These are phyloP conservation scores for Hysterangium stoloniferum DNA, from an alignment of 768 basidiomycete genomes.

Conservation along the genomic window DNA sequence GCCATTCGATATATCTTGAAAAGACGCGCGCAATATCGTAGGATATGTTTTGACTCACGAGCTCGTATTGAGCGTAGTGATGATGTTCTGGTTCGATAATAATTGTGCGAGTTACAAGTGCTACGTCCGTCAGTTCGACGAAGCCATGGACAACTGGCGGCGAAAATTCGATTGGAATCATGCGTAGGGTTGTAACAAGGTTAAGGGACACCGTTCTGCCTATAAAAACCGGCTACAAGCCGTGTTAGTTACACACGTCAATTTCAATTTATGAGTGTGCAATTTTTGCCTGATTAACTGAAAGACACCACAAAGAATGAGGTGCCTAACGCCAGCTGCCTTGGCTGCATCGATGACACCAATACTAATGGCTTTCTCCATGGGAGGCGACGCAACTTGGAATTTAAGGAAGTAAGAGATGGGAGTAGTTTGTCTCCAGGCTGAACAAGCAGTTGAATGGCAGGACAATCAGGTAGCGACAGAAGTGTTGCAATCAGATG, in stretches of 20 bases:
- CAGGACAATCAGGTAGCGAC: neutral
- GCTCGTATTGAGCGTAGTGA: conserved; percentile 27
- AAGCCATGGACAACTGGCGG: conserved; percentile 26
- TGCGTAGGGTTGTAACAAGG: conserved; percentile 7
- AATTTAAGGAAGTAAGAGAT: too few species aligned
- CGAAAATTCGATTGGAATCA: conserved; percentile 19
- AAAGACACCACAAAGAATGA: conserved; percentile 29
- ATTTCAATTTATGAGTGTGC: too few species aligned
- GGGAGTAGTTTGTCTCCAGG: too few species aligned
- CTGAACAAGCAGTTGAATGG: neutral
- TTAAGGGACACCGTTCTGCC: conserved; percentile 4
- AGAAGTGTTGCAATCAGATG: neutral
- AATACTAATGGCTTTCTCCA: conserved; percentile 27
- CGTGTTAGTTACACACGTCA: too few species aligned
- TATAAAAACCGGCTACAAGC: too few species aligned
- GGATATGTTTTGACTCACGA: conserved; percentile 24
- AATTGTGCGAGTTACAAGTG: conserved; percentile 21
- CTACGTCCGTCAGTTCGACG: conserved; percentile 27
- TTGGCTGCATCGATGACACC: conserved; percentile 27
- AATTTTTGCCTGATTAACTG: conserved; percentile 24
- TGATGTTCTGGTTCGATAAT: conserved; percentile 23
- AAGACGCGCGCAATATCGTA: conserved; percentile 22
- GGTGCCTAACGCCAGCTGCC: conserved; percentile 25
- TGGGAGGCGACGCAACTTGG: too few species aligned
- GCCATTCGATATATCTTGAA: conserved; percentile 13